Base-by-base conservation (phyloP, 179 eudicot species). In the Beta lomatogona region DNA sequence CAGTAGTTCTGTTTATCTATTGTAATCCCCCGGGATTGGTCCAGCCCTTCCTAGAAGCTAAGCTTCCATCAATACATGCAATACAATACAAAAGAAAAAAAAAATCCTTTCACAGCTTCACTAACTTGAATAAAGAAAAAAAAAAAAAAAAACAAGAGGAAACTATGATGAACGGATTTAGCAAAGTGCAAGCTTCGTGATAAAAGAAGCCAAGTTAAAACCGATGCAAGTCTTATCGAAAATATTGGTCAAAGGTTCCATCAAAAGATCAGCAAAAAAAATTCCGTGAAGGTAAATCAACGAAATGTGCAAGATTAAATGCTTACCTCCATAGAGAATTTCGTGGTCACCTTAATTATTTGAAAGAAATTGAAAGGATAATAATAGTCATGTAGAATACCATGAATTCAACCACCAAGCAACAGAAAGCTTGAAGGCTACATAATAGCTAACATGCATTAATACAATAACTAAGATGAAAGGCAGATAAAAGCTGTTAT, bases 401-500 rank as follows among this genome's bases (percentile, higher is more conserved):
- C 7, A 61, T 22, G 19, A 63, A 41, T 6, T 48, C 9, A 25
- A n/a, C n/a, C 14, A 50, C 14, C 57, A 70, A 31, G 44, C 12
- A 61, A 36, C 9, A 0, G 52, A 59, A 52, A 45, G 61, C 79
- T 4, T 71, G 9, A 19, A 64, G 36, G 22, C 18, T 52, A 63
- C 22, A 76, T 13, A 46, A 22, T 59, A 71, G 16, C 53, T 75
- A 66, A 68, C 28, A 57, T 4, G 64, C 77, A 25, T 44, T 12
- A 9, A 48, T 2, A 48, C 53, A 9, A 48, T 48, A 48, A 67
- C 79, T 59, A n/a, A 41, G 15, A 14, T 41, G 28, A 18, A 11
- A 36, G 48, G 31, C 36, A 59, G 61, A 72, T 46, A 64, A n/a
- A 22, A 73, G 79, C 76, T 66, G 45, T 72, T 55, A 6, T 21